phyloP scores from a whole-genome alignment of 148 eudicot genomes.

The Dianthus caryophyllus region DNA sequence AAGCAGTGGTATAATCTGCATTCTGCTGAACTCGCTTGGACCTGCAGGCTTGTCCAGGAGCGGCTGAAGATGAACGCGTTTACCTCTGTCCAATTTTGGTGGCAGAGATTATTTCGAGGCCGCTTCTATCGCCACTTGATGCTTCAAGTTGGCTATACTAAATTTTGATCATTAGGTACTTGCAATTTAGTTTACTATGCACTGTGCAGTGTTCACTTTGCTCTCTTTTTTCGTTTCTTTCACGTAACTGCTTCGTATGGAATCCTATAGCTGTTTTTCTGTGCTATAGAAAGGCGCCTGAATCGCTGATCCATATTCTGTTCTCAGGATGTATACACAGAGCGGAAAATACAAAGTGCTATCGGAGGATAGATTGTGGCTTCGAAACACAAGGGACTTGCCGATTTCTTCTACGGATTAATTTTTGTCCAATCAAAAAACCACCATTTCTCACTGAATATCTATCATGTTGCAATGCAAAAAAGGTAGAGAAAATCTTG shows the following conservation, averaged over 20 bases:
- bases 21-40: constrained; percentile 24
- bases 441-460: neutral
- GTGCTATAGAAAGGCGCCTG: neutral
- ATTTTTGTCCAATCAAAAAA: neutral
- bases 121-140: constrained; percentile 93
- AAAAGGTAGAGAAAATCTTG: no score
- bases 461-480: no score
- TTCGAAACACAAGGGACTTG: neutral
- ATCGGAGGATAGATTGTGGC: neutral
- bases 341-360: no score
- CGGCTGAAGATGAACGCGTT: constrained; percentile 45
- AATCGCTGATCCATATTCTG: no score
- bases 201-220: no score
- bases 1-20: constrained; percentile 13
- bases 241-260: neutral
- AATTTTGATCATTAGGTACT: constrained; percentile 37
- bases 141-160: constrained; percentile 59
- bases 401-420: neutral
- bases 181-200: no score
- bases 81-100: constrained; percentile 40
- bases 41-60: constrained; percentile 87
- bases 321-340: no score
- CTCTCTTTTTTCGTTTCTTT: neutral
- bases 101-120: constrained; percentile 83
- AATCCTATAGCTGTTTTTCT: neutral